Percentiles rank a stretch among this genome's conserved stretches.
Evolutionary conservation across 179 eudicot species (phyloP).

Genomic region (Sideroxylon spinosum): DNA sequence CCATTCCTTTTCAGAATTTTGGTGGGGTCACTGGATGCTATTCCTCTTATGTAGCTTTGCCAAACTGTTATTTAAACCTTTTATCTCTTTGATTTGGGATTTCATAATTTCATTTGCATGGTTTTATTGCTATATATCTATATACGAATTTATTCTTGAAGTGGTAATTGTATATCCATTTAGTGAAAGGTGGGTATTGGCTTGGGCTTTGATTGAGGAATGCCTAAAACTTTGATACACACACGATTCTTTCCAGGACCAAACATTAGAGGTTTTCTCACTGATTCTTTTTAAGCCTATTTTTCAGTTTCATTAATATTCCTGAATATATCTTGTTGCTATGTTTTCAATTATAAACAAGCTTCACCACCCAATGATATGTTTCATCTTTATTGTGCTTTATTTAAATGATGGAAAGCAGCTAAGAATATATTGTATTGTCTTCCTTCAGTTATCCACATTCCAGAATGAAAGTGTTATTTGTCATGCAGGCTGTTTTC

Average conservation of each 20-base stretch:
- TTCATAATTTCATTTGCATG: background rate
- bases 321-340: slow-evolving; percentile 1
- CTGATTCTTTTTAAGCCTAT: background rate
- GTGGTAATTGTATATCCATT: background rate
- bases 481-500: slow-evolving; percentile 61
- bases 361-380: slow-evolving; percentile 3
- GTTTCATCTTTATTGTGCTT: background rate
- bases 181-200: background rate
- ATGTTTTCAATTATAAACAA: background rate
- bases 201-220: slow-evolving; percentile 10
- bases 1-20: background rate
- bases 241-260: background rate
- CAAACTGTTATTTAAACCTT: background rate
- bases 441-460: slow-evolving; percentile 4
- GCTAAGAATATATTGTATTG: slow-evolving; percentile 1
- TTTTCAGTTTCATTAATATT: slow-evolving; percentile 6
- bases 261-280: background rate
- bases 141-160: background rate
- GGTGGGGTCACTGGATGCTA: background rate
- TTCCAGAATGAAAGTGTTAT: slow-evolving; percentile 1
- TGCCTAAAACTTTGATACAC: background rate
- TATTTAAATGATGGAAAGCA: slow-evolving; percentile 7
- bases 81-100: background rate
- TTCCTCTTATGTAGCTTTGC: slow-evolving; percentile 1
- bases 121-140: background rate